phyloP scores from a whole-genome alignment of 176 grass and related monocot genomes.

The Sorghum bicolor region Sorghum_bicolor_NCBIv3 NC_012878.2:49343501-49344000 shows the following conservation, averaged over 20 bases:
- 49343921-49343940: conserved; percentile 58
- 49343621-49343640: conserved; percentile 81
- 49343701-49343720: conserved; percentile 92
- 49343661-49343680: conserved; percentile 70
- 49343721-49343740: conserved; percentile 76
- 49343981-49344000: conserved; percentile 13
- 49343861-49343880: conserved; percentile 65
- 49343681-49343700: conserved; percentile 89
- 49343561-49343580: conserved; percentile 50
- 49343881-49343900: conserved; percentile 69
- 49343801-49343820: conserved; percentile 64
- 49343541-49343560: conserved; percentile 53
- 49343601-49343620: conserved; percentile 79
- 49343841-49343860: conserved; percentile 88
- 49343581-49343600: conserved; percentile 27
- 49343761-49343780: conserved; percentile 79
- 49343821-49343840: conserved; percentile 81
- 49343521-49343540: conserved; percentile 59
- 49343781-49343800: conserved; percentile 70
- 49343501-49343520: conserved; percentile 45
- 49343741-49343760: conserved; percentile 54
- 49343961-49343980: background rate
- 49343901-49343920: conserved; percentile 66
- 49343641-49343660: conserved; percentile 70
- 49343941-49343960: background rate